Conservation (phyloP, 805 yeast genomes). For the Metschnikowia proteae region DNA sequence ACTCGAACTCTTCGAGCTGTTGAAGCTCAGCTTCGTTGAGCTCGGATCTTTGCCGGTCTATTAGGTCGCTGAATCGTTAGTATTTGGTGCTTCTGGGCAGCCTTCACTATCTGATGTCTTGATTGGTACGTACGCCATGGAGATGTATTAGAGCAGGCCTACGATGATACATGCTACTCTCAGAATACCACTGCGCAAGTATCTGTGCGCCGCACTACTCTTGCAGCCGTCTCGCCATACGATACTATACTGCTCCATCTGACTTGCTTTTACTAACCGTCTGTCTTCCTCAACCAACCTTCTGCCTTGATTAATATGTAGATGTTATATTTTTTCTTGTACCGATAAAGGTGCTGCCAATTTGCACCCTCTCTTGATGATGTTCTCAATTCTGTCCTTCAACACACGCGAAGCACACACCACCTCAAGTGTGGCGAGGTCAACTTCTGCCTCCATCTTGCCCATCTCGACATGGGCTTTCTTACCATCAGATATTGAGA, state of each 20-base stretch:
- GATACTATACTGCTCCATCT: neutral
- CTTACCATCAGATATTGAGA: slow-evolving; percentile 34
- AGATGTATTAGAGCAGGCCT: neutral
- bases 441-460: slow-evolving; percentile 64
- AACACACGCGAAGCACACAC: slow-evolving; percentile 69
- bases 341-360: slow-evolving; percentile 71
- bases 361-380: slow-evolving; percentile 70
- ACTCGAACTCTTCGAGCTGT: slow-evolving; percentile 84
- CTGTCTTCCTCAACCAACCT: neutral
- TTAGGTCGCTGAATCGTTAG: slow-evolving; percentile 51
- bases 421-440: slow-evolving; percentile 62
- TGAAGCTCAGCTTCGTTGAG: slow-evolving; percentile 75
- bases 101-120: neutral
- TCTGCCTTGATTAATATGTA: neutral
- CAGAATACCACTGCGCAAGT: slow-evolving; percentile 1
- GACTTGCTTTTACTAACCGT: neutral
- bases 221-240: slow-evolving; percentile 1
- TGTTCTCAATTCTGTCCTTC: slow-evolving; percentile 77
- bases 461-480: slow-evolving; percentile 72
- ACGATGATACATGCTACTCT: neutral
- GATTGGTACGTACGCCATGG: slow-evolving; percentile 19
- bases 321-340: neutral
- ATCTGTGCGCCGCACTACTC: slow-evolving; percentile 5
- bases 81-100: slow-evolving; percentile 8
- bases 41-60: slow-evolving; percentile 74